Base-by-base conservation (phyloP, 2,329 filamentous ascomycete genomes). In the Akanthomyces uredinophilus region DNA sequence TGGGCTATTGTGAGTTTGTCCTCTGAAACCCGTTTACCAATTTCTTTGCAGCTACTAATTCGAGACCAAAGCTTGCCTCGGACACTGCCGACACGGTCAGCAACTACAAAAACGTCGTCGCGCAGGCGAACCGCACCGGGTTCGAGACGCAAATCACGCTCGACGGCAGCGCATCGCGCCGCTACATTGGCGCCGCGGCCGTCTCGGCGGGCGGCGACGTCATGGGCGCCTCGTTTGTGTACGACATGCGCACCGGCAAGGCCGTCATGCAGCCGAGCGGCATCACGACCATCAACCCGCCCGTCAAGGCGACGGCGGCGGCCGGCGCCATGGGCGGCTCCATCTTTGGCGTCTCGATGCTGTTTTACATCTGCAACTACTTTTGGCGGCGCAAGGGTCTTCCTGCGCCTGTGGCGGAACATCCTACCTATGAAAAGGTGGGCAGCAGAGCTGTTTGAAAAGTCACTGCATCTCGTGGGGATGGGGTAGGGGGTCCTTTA, bases 1-100 rank as follows among this genome's bases (percentile, higher is more conserved):
- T 72, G 70, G 70, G 68, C 65, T 32, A 64, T 72, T 56, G 70
- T 72, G 62, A 67, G 69, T 68, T 32, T 6, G 2, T 27, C 5
- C 10, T n/a, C 49, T 37, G 47, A 14, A 18, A 22, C 6, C 39
- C 18, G 22, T n/a, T n/a, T n/a, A n/a, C n/a, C n/a, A n/a, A n/a
- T n/a, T n/a, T n/a, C n/a, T n/a, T n/a, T n/a, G n/a, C n/a, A n/a
- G n/a, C n/a, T n/a, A n/a, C n/a, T n/a, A n/a, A n/a, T n/a, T n/a
- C n/a, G n/a, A n/a, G n/a, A n/a, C n/a, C n/a, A n/a, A 8, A 70
- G 68, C 66, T 71, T 46, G 67, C 66, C 13, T 65, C 67, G 22
- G 62, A 68, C 39, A 66, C 66, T 29, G 63, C 65, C 50, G 65
- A 65, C 41, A 63, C 37, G 11, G 63, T 70, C 52, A 62, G 65